Base-by-base conservation (phyloP, 2,329 filamentous ascomycete species). In the Septoria petroselini region DNA sequence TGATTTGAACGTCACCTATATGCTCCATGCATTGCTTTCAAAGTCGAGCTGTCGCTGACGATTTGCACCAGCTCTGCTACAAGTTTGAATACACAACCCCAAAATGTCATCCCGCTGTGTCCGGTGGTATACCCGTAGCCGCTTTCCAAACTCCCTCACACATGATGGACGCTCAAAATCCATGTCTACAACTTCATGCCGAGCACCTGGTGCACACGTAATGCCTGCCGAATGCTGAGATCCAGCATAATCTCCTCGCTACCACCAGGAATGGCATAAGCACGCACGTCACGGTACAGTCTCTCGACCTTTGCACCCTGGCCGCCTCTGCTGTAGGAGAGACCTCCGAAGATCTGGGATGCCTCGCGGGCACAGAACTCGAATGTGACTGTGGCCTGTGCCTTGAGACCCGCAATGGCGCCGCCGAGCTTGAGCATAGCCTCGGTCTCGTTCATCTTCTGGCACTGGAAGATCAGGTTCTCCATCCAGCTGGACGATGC, bases 211-310 rank as follows among this genome's bases (percentile, higher is more conserved):
- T 90, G 88, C 48, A 98, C 93, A 69, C 82, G 84, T 76, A 95
- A 70, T 56, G 85, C 86, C 77, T 96, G 91, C 62, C 91, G 80
- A 70, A 98, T 95, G 73, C 88, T 95, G 65, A 98, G 72, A 70
- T 98, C 93, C 59, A 97, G 76, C 93, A 98, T 98, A 59, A 98
- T 98, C 79, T 98, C 93, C 57, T 98, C 91, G 59, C 84, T 89
- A 18, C 93, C 93, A 64, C 93, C 93, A 2, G 93, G 93, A 61
- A 98, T 78, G 19, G 93, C 91, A 70, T 98, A 97, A 0, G 93
- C 93, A 62, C 93, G 81, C 12, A 97, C 93, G 70, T 98, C 93
- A 56, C 93, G 81, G 72, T 97, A 97, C 63, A 98, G 73, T 53
- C 93, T 76, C 81, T 98, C 93, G 44, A 97, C 82, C 81, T 96